Evolutionary conservation across 768 basidiomycete species (phyloP).

Genomic region (Mycena chlorophos): DNA sequence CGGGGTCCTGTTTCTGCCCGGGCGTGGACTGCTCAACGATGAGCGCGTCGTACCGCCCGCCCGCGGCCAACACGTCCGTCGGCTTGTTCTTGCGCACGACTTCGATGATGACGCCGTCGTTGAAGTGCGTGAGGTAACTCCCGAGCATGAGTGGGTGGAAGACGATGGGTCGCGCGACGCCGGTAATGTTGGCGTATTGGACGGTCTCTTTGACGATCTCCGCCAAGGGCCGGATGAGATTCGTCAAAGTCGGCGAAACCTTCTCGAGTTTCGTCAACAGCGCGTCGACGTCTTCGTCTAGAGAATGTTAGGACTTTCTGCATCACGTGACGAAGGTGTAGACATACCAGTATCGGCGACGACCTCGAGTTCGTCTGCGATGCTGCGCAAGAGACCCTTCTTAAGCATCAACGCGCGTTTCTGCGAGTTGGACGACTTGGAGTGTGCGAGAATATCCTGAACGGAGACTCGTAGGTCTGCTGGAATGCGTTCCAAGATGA

Average conservation of each 20-base stretch:
- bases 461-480: slow-evolving; percentile 54
- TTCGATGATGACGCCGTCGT: slow-evolving; percentile 74
- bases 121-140: slow-evolving; percentile 63
- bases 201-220: slow-evolving; percentile 66
- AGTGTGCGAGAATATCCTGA: slow-evolving; percentile 63
- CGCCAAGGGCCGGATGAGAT: slow-evolving; percentile 49
- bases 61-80: slow-evolving; percentile 73
- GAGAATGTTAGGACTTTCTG: slow-evolving; percentile 2
- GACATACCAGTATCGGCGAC: slow-evolving; percentile 59
- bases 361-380: slow-evolving; percentile 73
- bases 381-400: slow-evolving; percentile 65
- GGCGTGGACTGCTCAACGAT: slow-evolving; percentile 60
- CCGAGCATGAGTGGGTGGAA: slow-evolving; percentile 78
- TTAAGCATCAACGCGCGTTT: slow-evolving; percentile 70
- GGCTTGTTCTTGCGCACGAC: slow-evolving; percentile 67
- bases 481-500: slow-evolving; percentile 62
- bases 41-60: slow-evolving; percentile 80
- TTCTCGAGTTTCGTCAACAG: slow-evolving; percentile 59
- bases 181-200: slow-evolving; percentile 57
- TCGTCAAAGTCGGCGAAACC: slow-evolving; percentile 52
- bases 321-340: not conserved
- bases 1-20: slow-evolving; percentile 51
- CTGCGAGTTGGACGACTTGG: slow-evolving; percentile 65
- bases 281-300: slow-evolving; percentile 65
- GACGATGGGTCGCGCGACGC: slow-evolving; percentile 60